These are phyloP conservation scores for Glebionis coronaria DNA, from an alignment of 129 eudicot species.

Conservation along the genomic window DNA sequence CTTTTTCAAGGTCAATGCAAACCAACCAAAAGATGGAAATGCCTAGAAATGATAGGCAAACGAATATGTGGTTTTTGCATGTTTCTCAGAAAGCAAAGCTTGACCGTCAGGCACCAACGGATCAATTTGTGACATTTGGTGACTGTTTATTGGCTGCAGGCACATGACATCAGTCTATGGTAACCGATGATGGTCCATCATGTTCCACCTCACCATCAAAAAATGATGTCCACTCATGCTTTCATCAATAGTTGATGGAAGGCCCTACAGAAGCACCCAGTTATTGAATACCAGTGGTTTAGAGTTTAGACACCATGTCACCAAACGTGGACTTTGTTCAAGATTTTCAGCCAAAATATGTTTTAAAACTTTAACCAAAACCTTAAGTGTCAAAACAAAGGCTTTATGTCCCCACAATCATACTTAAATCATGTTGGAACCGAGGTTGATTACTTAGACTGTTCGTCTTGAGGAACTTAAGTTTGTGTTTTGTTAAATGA, in stretches of 20 bases:
- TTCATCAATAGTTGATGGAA: conserved; percentile 3
- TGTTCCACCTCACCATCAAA: conserved; percentile 92
- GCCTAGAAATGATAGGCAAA: conserved; percentile 41
- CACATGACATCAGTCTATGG: conserved; percentile 15
- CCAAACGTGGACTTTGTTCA: conserved; percentile 38
- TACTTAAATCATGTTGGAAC: conserved; percentile 38
- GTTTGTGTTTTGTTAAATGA: conserved; percentile 67
- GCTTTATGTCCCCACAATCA: conserved; percentile 49
- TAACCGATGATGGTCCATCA: conserved; percentile 58
- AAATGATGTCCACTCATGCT: conserved; percentile 46
- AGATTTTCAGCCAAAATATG: conserved; percentile 30
- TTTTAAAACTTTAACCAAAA: conserved; percentile 33
- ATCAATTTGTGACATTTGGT: conserved; percentile 52
- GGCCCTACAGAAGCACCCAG: neutral
- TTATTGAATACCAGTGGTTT: conserved; percentile 41
- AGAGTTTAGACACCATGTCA: conserved; percentile 45
- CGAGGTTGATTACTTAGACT: conserved; percentile 75
- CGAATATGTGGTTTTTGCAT: conserved; percentile 49
- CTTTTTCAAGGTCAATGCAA: too few species aligned
- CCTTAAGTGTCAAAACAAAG: conserved; percentile 55
- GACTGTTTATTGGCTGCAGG: conserved; percentile 52
- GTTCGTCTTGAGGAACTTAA: conserved; percentile 86
- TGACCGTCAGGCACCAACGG: conserved; percentile 28
- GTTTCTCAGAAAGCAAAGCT: conserved; percentile 47
- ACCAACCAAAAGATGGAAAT: too few species aligned